phyloP scores from a whole-genome alignment of 768 basidiomycete genomes.

The Boletus reticuloceps region DNA sequence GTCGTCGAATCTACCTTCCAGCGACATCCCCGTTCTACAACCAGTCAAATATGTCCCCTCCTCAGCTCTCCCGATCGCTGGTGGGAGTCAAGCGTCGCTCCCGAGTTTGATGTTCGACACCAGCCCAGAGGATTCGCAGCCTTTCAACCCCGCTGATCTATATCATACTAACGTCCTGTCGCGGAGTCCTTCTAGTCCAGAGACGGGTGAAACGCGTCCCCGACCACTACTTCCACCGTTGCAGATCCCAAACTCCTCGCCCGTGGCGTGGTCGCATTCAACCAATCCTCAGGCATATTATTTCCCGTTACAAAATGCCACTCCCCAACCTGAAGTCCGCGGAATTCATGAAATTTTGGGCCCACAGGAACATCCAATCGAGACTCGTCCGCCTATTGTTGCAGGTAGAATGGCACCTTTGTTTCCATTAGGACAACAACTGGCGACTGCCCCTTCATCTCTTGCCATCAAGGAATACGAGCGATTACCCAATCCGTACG shows the following conservation, averaged over 20 bases:
- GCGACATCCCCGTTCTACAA: constrained; percentile 4
- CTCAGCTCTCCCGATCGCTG: neutral
- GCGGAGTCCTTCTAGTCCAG: neutral
- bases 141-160: constrained; percentile 12
- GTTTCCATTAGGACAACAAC: neutral
- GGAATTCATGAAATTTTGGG: neutral
- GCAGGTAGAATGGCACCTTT: neutral
- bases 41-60: neutral
- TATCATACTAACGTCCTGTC: constrained; percentile 17
- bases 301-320: neutral
- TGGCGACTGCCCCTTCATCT: neutral
- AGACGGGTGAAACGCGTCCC: neutral
- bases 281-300: neutral
- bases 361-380: neutral
- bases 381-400: neutral
- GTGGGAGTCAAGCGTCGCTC: neutral
- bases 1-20: constrained; percentile 2
- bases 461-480: constrained; percentile 5
- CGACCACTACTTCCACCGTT: neutral
- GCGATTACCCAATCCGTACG: neutral
- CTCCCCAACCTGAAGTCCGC: neutral
- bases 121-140: neutral
- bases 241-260: neutral
- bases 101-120: constrained; percentile 4
- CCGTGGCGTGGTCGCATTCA: neutral